Evolutionary conservation across 1,284 basidiomycete species (phyloP).

Genomic region (Coniferiporia sulphurascens): DNA sequence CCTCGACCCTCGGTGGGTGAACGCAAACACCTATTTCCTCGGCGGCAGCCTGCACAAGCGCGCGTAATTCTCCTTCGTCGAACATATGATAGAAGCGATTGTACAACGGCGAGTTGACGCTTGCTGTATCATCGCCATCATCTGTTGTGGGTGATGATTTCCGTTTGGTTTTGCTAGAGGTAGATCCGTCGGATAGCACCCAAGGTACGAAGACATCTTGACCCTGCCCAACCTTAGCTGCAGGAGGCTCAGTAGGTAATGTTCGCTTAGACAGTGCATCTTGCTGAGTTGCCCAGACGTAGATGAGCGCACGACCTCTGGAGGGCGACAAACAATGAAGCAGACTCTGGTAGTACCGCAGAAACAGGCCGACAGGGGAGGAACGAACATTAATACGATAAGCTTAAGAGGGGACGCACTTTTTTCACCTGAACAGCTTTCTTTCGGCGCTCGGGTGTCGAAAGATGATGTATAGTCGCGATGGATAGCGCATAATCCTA

Average conservation of each 20-base stretch:
- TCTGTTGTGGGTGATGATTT: background rate
- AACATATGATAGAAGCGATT: constrained; percentile 96
- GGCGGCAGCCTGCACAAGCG: constrained; percentile 61
- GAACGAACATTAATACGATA: background rate
- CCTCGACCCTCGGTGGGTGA: constrained; percentile 29
- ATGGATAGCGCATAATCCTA: constrained; percentile 95
- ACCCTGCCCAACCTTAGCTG: constrained; percentile 20
- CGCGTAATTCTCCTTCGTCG: constrained; percentile 66
- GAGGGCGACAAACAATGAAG: constrained; percentile 56
- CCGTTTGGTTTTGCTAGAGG: constrained; percentile 9
- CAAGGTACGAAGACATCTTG: constrained; percentile 48
- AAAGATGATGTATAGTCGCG: constrained; percentile 91
- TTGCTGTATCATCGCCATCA: constrained; percentile 18
- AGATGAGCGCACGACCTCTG: constrained; percentile 82
- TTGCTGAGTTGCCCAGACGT: constrained; percentile 99
- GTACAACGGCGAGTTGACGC: constrained; percentile 37
- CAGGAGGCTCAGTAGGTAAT: constrained; percentile 37
- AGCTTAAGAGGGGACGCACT: constrained; percentile 20
- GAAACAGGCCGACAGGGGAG: constrained; percentile 8
- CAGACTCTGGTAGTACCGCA: constrained; percentile 45
- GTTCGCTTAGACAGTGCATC: constrained; percentile 73
- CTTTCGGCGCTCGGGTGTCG: constrained; percentile 68
- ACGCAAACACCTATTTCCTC: constrained; percentile 50
- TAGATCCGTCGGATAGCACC: constrained; percentile 30
- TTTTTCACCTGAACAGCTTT: constrained; percentile 62